A percentile compares a stretch with the other conserved stretches of the same genome.
These are phyloP conservation scores for Aspergillus thermomutatus DNA, from an alignment of 2,329 filamentous ascomycete genomes.

Conservation along the genomic window DNA sequence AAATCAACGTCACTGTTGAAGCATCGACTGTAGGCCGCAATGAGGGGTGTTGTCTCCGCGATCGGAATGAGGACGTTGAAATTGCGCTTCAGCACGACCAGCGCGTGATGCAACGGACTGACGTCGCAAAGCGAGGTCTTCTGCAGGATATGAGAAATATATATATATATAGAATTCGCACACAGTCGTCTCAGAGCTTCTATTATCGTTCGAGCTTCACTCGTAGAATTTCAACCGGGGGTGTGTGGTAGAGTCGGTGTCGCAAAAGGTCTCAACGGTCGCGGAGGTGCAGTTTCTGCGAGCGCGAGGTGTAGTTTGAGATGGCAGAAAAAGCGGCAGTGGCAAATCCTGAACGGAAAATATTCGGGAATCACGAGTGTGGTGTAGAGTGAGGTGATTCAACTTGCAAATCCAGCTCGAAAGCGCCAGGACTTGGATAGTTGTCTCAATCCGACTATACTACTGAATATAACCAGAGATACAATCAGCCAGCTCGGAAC, in stretches of 20 bases:
- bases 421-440: not conserved
- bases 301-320: not conserved
- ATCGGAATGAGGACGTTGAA: constrained; percentile 6
- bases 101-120: not conserved
- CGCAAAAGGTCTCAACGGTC: not conserved
- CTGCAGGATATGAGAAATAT: not conserved
- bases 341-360: not conserved
- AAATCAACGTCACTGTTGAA: constrained; percentile 12
- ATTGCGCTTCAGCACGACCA: constrained; percentile 3
- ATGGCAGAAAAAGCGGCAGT: not conserved
- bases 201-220: not conserved
- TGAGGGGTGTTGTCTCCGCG: constrained; percentile 10
- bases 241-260: not conserved
- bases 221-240: not conserved
- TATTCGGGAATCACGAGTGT: not conserved
- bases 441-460: not conserved
- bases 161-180: not conserved
- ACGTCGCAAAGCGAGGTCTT: not conserved
- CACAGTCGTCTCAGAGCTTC: not conserved
- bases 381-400: not conserved
- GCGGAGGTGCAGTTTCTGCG: constrained; percentile 8
- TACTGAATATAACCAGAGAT: not conserved
- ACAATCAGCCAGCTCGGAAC: constrained; percentile 2
- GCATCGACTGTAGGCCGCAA: constrained; percentile 23
- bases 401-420: not conserved